Conservation (phyloP, 208 protist genomes). For the Leishmania guyanensis region DNA sequence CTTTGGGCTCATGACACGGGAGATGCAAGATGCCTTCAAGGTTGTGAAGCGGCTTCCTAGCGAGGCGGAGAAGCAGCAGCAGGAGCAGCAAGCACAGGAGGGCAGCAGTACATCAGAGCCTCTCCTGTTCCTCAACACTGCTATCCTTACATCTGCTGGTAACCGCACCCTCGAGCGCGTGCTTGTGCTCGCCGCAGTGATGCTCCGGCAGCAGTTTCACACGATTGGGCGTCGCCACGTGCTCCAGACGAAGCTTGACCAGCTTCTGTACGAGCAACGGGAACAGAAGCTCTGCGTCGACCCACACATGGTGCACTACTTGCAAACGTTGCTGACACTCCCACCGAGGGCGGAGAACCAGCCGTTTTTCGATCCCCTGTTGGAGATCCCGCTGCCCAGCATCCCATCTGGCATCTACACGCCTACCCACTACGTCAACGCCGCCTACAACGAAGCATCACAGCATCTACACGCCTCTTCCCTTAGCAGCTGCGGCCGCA, state of each 20-base stretch:
- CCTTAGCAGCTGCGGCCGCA: neutral
- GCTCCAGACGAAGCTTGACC: constrained; percentile 23
- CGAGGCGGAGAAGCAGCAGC: constrained; percentile 6
- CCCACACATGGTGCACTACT: constrained; percentile 19
- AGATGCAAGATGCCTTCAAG: constrained; percentile 69
- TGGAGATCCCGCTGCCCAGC: constrained; percentile 29
- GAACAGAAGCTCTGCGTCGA: constrained; percentile 19
- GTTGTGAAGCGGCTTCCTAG: constrained; percentile 43
- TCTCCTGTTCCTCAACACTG: constrained; percentile 53
- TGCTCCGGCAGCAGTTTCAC: constrained; percentile 82
- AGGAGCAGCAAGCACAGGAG: neutral
- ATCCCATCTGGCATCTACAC: constrained; percentile 33
- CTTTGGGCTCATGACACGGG: constrained; percentile 70
- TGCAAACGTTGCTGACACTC: constrained; percentile 20
- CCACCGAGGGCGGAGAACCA: constrained; percentile 11
- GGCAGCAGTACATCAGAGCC: neutral
- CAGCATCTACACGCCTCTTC: neutral
- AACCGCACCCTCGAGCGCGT: constrained; percentile 86
- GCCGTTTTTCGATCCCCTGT: constrained; percentile 31
- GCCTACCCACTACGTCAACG: constrained; percentile 35
- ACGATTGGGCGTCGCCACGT: constrained; percentile 40
- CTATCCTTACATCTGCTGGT: constrained; percentile 77
- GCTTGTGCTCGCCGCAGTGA: constrained; percentile 73
- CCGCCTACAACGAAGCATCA: constrained; percentile 14
- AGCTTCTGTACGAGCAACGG: constrained; percentile 9